Evolutionary conservation across 2,329 filamentous ascomycete species (phyloP).

Genomic region (Daldinia sp.): DNA sequence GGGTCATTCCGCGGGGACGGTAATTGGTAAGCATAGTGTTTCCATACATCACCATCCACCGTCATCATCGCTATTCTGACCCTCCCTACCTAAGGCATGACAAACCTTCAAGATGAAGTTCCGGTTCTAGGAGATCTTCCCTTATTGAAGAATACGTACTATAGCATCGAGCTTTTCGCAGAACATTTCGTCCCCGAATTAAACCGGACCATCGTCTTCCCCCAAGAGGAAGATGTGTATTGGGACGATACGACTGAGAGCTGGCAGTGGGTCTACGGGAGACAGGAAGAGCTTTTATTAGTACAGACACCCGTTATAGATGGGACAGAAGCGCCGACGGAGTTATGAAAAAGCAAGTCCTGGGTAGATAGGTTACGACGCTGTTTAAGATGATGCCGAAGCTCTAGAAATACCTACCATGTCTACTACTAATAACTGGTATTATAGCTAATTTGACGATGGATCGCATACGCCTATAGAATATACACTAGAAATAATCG

Average conservation of each 20-base stretch:
- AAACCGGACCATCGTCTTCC: slow-evolving; percentile 56
- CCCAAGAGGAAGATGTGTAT: slow-evolving; percentile 60
- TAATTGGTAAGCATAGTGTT: slow-evolving; percentile 51
- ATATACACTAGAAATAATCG: not conserved
- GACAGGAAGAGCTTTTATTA: slow-evolving; percentile 56
- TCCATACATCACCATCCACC: not conserved
- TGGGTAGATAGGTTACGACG: not conserved
- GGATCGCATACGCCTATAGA: not conserved
- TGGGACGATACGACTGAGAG: slow-evolving; percentile 50
- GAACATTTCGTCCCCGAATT: slow-evolving; percentile 56
- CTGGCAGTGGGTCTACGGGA: slow-evolving; percentile 60
- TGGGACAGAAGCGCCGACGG: slow-evolving; percentile 6
- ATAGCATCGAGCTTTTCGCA: slow-evolving; percentile 60
- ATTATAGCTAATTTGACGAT: not conserved
- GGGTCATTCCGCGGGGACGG: slow-evolving; percentile 58
- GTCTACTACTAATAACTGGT: not conserved
- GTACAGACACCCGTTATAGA: slow-evolving; percentile 40
- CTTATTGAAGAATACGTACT: slow-evolving; percentile 56
- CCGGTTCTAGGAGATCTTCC: slow-evolving; percentile 57
- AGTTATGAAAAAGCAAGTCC: slow-evolving; percentile 26
- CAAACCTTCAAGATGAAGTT: slow-evolving; percentile 58
- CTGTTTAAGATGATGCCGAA: too few species aligned
- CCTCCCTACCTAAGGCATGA: slow-evolving; percentile 56
- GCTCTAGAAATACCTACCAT: too few species aligned
- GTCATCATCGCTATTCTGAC: slow-evolving; percentile 9